Evolutionary conservation across 2,329 filamentous ascomycete genomes (phyloP).

Genomic region (Colletotrichum falcatum): DNA sequence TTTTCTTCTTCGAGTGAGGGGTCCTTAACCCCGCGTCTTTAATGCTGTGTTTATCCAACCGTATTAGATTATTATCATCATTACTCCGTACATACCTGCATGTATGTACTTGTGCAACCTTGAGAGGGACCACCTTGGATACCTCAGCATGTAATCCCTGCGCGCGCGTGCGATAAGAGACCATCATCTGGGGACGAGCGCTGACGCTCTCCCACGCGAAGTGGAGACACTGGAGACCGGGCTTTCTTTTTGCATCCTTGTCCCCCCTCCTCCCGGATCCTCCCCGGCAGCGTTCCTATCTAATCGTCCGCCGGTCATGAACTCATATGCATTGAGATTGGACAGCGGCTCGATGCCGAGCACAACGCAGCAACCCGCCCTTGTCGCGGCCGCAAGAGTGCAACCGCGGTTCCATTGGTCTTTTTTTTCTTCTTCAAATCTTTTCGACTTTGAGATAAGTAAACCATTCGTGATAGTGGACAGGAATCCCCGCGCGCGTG

Average conservation of each 20-base stretch:
- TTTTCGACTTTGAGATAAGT: neutral
- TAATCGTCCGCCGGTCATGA: neutral
- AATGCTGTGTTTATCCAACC: no score
- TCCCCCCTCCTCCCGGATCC: neutral
- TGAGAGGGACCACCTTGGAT: no score
- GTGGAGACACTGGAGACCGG: neutral
- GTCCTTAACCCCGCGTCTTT: neutral
- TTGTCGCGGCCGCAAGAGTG: neutral
- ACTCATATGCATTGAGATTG: neutral
- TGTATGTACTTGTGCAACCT: no score
- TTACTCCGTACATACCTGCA: no score
- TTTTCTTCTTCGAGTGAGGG: neutral
- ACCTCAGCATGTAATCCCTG: neutral
- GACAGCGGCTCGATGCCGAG: neutral
- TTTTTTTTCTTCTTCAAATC: neutral
- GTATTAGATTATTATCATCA: no score
- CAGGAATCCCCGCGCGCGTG: no score
- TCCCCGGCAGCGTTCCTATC: conserved; percentile 1
- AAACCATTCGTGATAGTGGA: neutral
- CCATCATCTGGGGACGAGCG: neutral
- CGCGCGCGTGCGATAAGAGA: neutral
- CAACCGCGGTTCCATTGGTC: neutral
- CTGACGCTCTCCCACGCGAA: neutral
- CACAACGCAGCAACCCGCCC: neutral
- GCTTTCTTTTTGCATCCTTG: neutral